Evolutionary conservation across 352 stramenopile genomes (phyloP), one percentile per base, ranked within the genome.

Genomic region (Globisporangium paddicum): DNA sequence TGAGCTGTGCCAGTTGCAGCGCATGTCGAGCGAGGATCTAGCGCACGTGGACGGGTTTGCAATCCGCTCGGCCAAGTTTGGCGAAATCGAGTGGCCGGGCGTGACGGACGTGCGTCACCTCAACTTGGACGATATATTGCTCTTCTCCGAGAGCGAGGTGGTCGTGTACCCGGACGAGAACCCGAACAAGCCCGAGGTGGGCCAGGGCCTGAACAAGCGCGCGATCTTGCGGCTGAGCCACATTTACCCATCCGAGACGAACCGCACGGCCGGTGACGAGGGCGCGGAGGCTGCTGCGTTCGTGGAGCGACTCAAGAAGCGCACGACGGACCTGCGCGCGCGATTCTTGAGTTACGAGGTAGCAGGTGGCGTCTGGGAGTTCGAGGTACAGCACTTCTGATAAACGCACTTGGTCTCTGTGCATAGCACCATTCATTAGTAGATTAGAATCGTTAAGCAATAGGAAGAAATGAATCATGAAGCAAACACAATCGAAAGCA

Each of bases 331-430:
- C 4, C 50, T 79, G 44, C 62, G 64, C 13, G 73, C 74, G n/a
- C 60, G 42, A 7, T 79, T 78, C 45, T 25, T 82, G n/a, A 63
- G 59, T 19, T 84, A 85, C 38, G 55, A 64, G 21, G 35, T 60
- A 11, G 42, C 37, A 6, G 38, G 57, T n/a, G 74, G 74, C 6
- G 57, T 82, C 40, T 86, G 75, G 72, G 72, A 51, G 40, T 85
- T 86, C 45, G 51, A 69, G 18, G 76, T 82, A 16, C 50, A 81
- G 54, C 72, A 83, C 38, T 86, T 83, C 30, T 72, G 62, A 51
- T 30, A 19, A 49, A 35, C n/a, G 23, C 28, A 25, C 25, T 52
- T 37, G 25, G 25, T n/a, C 34, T 25, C 25, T 52, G 18, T 38
- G 19, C 19, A 52, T 38, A 52, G 25, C 19, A 38, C 19, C 46